These are phyloP conservation scores for Cyclostephanos tholiformis DNA, from an alignment of 108 stramenopile genomes.

Conservation along the genomic window DNA sequence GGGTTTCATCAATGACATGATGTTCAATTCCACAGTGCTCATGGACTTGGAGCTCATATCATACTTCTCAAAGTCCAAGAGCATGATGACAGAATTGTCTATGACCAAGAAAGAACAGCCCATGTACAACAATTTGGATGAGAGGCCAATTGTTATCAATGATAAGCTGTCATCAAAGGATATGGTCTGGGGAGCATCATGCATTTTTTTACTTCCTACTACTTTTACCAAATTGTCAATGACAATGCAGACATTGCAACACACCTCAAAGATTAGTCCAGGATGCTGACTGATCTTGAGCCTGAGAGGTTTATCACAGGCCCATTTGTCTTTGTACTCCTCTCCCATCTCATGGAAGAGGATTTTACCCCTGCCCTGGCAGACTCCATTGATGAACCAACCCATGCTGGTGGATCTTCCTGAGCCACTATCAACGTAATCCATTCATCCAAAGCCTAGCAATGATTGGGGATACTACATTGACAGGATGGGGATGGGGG, in stretches of 20 bases:
- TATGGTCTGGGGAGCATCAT: not conserved
- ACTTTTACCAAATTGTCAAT: not conserved
- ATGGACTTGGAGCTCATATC: not conserved
- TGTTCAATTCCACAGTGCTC: not conserved
- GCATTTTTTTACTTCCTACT: not conserved
- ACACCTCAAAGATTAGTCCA: slow-evolving; percentile 9
- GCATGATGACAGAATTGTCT: slow-evolving; percentile 15
- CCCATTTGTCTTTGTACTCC: slow-evolving; percentile 39
- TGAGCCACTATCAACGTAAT: slow-evolving; percentile 29
- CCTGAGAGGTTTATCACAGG: slow-evolving; percentile 37
- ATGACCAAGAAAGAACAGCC: slow-evolving; percentile 10
- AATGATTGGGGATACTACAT: not conserved
- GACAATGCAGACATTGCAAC: no score
- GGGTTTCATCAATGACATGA: no score
- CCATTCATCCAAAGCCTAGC: slow-evolving; percentile 38
- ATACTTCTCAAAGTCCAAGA: not conserved
- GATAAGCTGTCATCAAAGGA: not conserved
- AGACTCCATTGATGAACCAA: slow-evolving; percentile 35
- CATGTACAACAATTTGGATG: not conserved
- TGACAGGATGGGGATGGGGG: not conserved
- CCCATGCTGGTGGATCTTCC: slow-evolving; percentile 32
- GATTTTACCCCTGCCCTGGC: slow-evolving; percentile 43
- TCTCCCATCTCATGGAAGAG: slow-evolving; percentile 33
- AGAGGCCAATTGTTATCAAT: not conserved
- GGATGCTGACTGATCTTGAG: slow-evolving; percentile 38